Evolutionary conservation across 2,329 filamentous ascomycete genomes (phyloP), one percentile per base, ranked within the genome.

Genomic region (Xylariaceae sp.): DNA sequence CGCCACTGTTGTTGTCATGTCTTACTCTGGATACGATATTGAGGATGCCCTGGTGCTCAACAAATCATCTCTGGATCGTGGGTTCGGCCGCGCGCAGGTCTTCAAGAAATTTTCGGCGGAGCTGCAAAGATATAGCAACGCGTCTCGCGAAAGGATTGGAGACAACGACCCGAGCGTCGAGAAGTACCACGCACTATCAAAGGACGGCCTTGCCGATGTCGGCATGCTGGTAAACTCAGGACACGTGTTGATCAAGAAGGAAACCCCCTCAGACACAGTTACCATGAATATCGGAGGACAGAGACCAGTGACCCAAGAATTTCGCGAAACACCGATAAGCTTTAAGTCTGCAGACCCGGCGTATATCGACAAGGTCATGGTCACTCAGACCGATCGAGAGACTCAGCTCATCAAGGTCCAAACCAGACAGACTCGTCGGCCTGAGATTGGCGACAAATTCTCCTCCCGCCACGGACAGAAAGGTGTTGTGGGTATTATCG

Each of bases 391-490:
- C 18, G 92, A 97, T 65, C 84, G 85, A 53, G 91, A 96, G 56
- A 88, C 83, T 9, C 86, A 86, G 17, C 81, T 97, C 42, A 82
- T 97, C 75, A 99, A 99, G 70, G 86, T 97, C 12, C 88, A 96
- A 65, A 96, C 91, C 0, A 81, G 95, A n/a, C 95, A 99, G 68
- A 99, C 95, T 0, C 85, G 95, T 39, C 83, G 91, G 5, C 94
- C 94, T 0, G 95, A 99, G 68, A 81, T 99, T 3, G 94, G 94
- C 46, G 94, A 99, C 78, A 99, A 99, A 68, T 99, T 99, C 72
- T 96, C 91, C 1, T 99, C 94, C 44, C 89, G 94, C 52, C 94
- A 99, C 78, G 94, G 94, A 17, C 94, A 99, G 65, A 99, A 99
- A 70, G 94, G 94, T 74, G 94, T 97, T 17, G 90, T 95, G 1